Evolutionary conservation across 441 rosid genomes (phyloP), one percentile per base, ranked within the genome.

Genomic region (Theobroma grandiflorum): DNA sequence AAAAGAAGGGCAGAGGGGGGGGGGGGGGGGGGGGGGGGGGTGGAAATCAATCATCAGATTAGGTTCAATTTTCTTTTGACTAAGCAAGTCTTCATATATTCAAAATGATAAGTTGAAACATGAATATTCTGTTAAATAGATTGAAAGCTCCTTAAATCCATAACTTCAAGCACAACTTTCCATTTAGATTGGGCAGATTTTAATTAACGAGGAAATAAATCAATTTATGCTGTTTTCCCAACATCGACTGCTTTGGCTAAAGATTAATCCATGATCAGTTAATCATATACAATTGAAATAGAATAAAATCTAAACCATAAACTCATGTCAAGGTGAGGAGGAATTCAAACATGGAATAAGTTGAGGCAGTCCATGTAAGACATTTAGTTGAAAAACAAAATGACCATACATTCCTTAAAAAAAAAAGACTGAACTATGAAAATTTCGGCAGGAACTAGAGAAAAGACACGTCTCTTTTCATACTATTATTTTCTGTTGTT

Each of bases 1-100:
- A 82, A 57, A 79, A 75, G 37, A 72, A 7, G 42, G 82, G 61
- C 80, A 67, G n/a, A 45, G 53, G 16, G 37, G 37, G 6, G 16
- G 9, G n/a, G n/a, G n/a, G n/a, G n/a, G n/a, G n/a, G n/a, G n/a
- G n/a, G n/a, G n/a, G n/a, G n/a, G n/a, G n/a, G n/a, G n/a, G n/a
- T n/a, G n/a, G n/a, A 4, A 7, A 37, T 58, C 63, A 58, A 20
- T 20, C 2, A 58, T 58, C 63, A 8, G 31, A 20, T n/a, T 59
- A 3, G 64, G 15, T 26, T 59, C 35, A 26, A 59, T n/a, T 57
- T 26, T 26, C 15, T 59, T 26, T 59, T 52, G 58, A 52, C 20
- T 11, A 61, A 61, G 14, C 65, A 26, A 22, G 37, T 61, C 65
- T 61, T 61, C 37, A 26, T 61, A 61, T 26, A 37, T 33, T 26